Conservation (phyloP, 2,329 filamentous ascomycete genomes). For the Microcyclosporella mali region DNA sequence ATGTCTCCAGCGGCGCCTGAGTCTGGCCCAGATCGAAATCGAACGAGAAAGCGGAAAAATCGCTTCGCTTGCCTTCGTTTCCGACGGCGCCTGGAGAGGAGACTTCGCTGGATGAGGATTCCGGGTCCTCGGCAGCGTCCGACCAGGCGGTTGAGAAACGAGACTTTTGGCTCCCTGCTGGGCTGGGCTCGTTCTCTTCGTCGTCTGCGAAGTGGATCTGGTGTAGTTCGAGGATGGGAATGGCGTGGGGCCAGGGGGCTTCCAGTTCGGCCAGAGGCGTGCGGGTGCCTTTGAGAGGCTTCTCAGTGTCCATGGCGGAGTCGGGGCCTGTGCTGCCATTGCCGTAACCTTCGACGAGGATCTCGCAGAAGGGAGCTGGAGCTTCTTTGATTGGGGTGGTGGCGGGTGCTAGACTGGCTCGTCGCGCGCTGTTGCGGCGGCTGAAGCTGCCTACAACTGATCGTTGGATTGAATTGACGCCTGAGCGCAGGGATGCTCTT, state of each 20-base stretch:
- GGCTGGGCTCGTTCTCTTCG: neutral
- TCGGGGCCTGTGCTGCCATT: constrained; percentile 24
- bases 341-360: constrained; percentile 35
- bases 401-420: constrained; percentile 4
- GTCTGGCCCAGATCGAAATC: constrained; percentile 2
- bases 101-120: constrained; percentile 3
- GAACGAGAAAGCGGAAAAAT: constrained; percentile 11
- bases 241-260: constrained; percentile 1
- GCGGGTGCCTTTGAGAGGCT: neutral
- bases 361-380: constrained; percentile 33
- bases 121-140: neutral
- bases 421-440: constrained; percentile 19
- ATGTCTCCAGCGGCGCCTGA: neutral
- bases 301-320: neutral
- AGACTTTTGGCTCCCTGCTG: constrained; percentile 1
- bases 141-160: constrained; percentile 1
- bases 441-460: constrained; percentile 27
- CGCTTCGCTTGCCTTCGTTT: constrained; percentile 1
- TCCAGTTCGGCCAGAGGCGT: constrained; percentile 1
- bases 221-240: constrained; percentile 15
- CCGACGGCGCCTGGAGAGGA: neutral
- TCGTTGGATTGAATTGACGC: constrained; percentile 27
- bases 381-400: constrained; percentile 9
- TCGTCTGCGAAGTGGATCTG: constrained; percentile 3
- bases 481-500: constrained; percentile 33